Percentiles rank a stretch among this genome's conserved stretches.
These are phyloP conservation scores for Pulveroboletus sp. DNA, from an alignment of 768 basidiomycete species.

Conservation along the genomic window DNA sequence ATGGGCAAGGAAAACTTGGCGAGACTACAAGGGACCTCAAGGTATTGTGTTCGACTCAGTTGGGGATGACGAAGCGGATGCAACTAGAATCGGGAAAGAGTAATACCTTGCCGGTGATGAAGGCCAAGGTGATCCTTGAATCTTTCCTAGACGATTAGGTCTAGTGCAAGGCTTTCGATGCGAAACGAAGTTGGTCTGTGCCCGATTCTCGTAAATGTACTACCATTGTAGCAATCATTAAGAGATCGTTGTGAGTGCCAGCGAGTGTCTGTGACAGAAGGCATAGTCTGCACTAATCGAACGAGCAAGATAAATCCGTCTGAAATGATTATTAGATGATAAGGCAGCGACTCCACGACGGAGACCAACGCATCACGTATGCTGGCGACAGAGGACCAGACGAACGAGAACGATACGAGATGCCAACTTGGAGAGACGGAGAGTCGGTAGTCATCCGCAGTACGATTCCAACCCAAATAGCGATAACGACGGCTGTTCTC, in stretches of 20 bases:
- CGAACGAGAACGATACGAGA: no score
- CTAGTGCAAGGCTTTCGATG: neutral
- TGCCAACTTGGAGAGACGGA: no score
- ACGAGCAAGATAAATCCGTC: neutral
- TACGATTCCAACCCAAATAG: no score
- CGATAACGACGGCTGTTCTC: no score
- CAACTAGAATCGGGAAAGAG: neutral
- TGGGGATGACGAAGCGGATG: slow-evolving; percentile 11
- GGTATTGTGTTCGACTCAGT: slow-evolving; percentile 9
- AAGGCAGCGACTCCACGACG: no score
- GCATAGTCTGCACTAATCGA: neutral
- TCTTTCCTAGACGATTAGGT: slow-evolving; percentile 3
- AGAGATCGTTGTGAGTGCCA: no score
- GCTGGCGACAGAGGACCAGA: no score
- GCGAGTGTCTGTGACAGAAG: neutral
- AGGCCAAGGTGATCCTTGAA: slow-evolving; percentile 9
- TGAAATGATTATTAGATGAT: no score
- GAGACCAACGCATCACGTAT: no score
- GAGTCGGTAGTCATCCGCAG: no score
- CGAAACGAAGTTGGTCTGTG: neutral
- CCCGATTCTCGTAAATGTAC: no score
- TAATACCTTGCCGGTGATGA: slow-evolving; percentile 3
- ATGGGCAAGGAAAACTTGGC: neutral
- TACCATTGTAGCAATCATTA: no score
- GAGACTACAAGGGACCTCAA: neutral